phyloP scores from a whole-genome alignment of 192 early-diverging fungal genomes.

The Backusella mclennaniae region DNA sequence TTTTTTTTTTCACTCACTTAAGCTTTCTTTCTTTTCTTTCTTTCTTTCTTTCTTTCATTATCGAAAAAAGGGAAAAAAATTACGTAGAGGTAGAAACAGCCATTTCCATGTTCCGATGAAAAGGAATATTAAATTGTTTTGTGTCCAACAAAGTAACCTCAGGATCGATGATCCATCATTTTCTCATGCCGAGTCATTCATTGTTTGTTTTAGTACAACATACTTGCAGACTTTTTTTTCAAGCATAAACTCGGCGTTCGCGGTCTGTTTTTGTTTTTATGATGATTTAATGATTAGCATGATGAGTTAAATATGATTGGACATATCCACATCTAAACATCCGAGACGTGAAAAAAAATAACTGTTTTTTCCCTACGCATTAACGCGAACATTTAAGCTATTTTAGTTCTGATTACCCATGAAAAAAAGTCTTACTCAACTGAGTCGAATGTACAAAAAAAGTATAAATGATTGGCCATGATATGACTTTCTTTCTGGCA shows the following conservation, averaged over 20 bases:
- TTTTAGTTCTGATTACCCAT: slow-evolving; percentile 1
- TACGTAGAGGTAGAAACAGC: too few relatives aligned
- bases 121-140: neutral
- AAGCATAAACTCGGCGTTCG: neutral
- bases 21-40: neutral
- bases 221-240: neutral
- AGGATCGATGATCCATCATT: neutral
- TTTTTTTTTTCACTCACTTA: neutral
- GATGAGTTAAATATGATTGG: neutral
- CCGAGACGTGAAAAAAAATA: neutral
- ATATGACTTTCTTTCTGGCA: slow-evolving; percentile 2
- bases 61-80: neutral
- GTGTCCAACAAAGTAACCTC: neutral
- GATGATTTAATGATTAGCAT: neutral
- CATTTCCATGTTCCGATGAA: neutral
- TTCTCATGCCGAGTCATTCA: neutral
- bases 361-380: neutral
- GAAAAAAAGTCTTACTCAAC: neutral
- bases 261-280: neutral
- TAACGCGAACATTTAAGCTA: neutral
- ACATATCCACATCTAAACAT: neutral
- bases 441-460: neutral
- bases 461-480: neutral
- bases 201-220: neutral
- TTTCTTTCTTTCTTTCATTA: neutral